phyloP scores from a whole-genome alignment of 1,139 yeast genomes.

The Lodderomyces pseudojiufengensis region DNA sequence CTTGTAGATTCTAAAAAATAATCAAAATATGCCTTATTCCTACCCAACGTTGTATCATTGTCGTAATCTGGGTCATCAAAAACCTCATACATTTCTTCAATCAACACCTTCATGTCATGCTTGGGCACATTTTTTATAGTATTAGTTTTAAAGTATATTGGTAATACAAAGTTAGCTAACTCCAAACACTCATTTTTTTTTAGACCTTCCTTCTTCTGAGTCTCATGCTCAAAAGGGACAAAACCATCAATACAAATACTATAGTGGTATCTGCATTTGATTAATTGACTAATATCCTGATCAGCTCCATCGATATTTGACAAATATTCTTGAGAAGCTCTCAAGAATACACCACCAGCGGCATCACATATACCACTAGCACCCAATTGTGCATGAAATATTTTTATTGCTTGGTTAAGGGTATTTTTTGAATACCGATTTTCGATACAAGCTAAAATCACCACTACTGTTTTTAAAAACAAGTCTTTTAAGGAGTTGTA shows the following conservation, averaged over 20 bases:
- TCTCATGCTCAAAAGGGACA: conserved; percentile 62
- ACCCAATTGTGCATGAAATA: conserved; percentile 73
- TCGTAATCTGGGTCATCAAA: conserved; percentile 63
- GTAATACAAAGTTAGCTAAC: conserved; percentile 59
- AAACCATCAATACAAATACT: conserved; percentile 55
- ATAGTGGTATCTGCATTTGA: conserved; percentile 76
- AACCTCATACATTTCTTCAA: conserved; percentile 71
- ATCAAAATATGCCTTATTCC: conserved; percentile 46
- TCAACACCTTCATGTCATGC: conserved; percentile 64
- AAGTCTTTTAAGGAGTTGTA: conserved; percentile 50
- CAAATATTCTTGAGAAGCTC: conserved; percentile 54
- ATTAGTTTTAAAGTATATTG: conserved; percentile 56
- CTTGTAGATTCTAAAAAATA: conserved; percentile 48
- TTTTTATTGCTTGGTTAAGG: conserved; percentile 6
- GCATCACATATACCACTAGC: conserved; percentile 63
- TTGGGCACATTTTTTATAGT: conserved; percentile 57
- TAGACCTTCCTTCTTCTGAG: conserved; percentile 39
- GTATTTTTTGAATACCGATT: not conserved
- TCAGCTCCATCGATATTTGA: conserved; percentile 34
- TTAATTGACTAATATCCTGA: conserved; percentile 65
- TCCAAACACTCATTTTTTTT: conserved; percentile 47
- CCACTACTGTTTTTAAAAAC: conserved; percentile 18
- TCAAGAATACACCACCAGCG: conserved; percentile 59
- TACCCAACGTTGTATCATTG: conserved; percentile 28
- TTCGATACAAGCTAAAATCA: conserved; percentile 9